A percentile compares a stretch with the other conserved stretches of the same genome.
Evolutionary conservation across 768 basidiomycete species (phyloP).

Genomic region (Rhizopogon salebrosus): DNA sequence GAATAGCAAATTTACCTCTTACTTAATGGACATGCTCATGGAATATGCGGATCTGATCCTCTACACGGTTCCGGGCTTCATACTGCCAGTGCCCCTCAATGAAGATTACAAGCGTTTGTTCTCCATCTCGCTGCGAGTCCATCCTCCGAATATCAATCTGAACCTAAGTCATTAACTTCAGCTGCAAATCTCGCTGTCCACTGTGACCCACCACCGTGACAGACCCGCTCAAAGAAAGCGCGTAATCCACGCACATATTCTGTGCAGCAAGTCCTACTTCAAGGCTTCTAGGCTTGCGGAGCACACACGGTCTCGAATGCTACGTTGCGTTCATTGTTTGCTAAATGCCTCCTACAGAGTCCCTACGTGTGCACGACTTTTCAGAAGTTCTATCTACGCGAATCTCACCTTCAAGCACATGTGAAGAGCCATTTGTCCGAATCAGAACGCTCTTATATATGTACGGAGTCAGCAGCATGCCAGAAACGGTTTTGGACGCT

Average conservation of each 20-base stretch:
- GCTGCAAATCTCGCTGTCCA: slow-evolving; percentile 34
- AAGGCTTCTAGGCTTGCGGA: slow-evolving; percentile 85
- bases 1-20: slow-evolving; percentile 50
- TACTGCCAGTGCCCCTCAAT: too few species aligned
- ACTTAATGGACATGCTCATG: slow-evolving; percentile 48
- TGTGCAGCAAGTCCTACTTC: slow-evolving; percentile 78
- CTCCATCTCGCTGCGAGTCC: slow-evolving; percentile 30
- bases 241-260: slow-evolving; percentile 59
- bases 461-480: slow-evolving; percentile 53
- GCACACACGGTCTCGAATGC: slow-evolving; percentile 77
- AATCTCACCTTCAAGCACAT: slow-evolving; percentile 86
- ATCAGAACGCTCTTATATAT: slow-evolving; percentile 63
- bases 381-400: slow-evolving; percentile 75
- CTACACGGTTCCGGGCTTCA: slow-evolving; percentile 25
- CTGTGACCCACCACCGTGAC: slow-evolving; percentile 31
- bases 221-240: slow-evolving; percentile 31
- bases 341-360: slow-evolving; percentile 45
- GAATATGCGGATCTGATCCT: slow-evolving; percentile 45
- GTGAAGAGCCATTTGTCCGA: slow-evolving; percentile 67
- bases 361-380: slow-evolving; percentile 79
- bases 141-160: too few species aligned
- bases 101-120: too few species aligned
- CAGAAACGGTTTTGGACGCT: slow-evolving; percentile 89
- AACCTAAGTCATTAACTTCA: slow-evolving; percentile 19
- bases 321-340: neutral